Percentiles rank a stretch among this genome's conserved stretches.
Evolutionary conservation across 495 filamentous ascomycete genomes (phyloP).

Genomic region (Evansstolkia leycettana): DNA sequence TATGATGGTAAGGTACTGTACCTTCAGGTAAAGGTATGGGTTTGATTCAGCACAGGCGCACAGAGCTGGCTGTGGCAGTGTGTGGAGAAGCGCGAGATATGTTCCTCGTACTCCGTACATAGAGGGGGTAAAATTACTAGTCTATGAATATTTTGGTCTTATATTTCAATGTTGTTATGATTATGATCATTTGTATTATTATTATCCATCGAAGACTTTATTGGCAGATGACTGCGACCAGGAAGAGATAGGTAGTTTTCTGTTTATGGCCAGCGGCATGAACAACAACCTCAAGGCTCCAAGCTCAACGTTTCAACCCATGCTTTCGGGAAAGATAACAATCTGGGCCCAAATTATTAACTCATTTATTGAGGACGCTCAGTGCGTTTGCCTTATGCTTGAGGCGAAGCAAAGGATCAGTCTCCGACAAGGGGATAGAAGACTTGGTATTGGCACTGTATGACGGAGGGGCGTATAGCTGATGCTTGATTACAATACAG

Average conservation of each 20-base stretch:
- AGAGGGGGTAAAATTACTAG: too few relatives aligned
- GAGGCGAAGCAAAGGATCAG: too few relatives aligned
- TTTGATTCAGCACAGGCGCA: too few relatives aligned
- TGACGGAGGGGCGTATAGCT: background rate
- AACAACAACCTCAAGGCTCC: too few relatives aligned
- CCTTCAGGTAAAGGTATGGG: too few relatives aligned
- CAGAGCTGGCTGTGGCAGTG: constrained; percentile 10
- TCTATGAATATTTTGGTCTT: too few relatives aligned
- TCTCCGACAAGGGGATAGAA: background rate
- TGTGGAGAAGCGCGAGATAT: constrained; percentile 10
- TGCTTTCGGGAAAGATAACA: background rate
- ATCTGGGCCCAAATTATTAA: background rate
- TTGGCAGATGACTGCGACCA: too few relatives aligned
- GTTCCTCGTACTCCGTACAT: background rate
- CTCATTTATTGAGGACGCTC: background rate
- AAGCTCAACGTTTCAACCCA: too few relatives aligned
- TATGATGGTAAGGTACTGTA: constrained; percentile 3
- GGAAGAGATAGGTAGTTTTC: constrained; percentile 9
- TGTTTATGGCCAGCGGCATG: constrained; percentile 15
- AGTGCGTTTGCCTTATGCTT: background rate
- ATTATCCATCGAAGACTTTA: too few relatives aligned
- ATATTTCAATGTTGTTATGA: too few relatives aligned
- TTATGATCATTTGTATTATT: too few relatives aligned
- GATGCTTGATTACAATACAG: background rate
- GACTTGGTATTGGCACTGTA: background rate